Conservation (phyloP, 306 rosid species). For the Nissolia schottii region DNA sequence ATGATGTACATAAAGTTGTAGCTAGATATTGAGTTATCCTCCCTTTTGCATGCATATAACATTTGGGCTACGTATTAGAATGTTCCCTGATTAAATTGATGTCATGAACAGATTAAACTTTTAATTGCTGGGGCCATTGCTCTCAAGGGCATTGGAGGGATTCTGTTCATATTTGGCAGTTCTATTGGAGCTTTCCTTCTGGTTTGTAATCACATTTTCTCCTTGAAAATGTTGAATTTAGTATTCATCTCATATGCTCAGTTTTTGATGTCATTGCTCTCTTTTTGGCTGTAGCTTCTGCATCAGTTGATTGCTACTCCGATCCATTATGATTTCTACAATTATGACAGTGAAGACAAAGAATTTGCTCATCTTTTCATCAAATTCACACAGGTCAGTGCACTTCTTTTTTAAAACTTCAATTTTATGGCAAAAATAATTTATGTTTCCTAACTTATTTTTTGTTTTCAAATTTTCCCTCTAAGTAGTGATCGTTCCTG, state of each 20-base stretch:
- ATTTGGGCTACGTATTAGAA: background rate
- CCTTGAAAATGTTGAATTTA: background rate
- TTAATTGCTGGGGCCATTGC: conserved; percentile 39
- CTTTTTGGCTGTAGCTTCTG: conserved; percentile 32
- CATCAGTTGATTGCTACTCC: conserved; percentile 57
- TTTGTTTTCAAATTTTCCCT: no score
- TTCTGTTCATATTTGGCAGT: conserved; percentile 51
- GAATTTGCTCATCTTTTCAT: conserved; percentile 46
- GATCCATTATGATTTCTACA: conserved; percentile 49
- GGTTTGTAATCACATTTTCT: conserved; percentile 35
- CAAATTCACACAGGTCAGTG: conserved; percentile 49
- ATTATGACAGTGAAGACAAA: conserved; percentile 44
- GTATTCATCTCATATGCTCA: background rate
- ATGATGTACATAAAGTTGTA: background rate
- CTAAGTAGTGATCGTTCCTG: no score
- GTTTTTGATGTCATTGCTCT: background rate
- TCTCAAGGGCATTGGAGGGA: conserved; percentile 51
- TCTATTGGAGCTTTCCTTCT: conserved; percentile 45
- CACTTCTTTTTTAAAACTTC: background rate
- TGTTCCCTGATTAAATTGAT: conserved; percentile 10
- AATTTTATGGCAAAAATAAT: no score
- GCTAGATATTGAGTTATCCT: background rate
- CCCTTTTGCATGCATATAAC: background rate
- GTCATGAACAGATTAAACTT: conserved; percentile 35
- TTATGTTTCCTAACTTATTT: no score